These are phyloP conservation scores for Staphylotrichum tortipilum DNA, from an alignment of 495 filamentous ascomycete species.

Conservation along the genomic window DNA sequence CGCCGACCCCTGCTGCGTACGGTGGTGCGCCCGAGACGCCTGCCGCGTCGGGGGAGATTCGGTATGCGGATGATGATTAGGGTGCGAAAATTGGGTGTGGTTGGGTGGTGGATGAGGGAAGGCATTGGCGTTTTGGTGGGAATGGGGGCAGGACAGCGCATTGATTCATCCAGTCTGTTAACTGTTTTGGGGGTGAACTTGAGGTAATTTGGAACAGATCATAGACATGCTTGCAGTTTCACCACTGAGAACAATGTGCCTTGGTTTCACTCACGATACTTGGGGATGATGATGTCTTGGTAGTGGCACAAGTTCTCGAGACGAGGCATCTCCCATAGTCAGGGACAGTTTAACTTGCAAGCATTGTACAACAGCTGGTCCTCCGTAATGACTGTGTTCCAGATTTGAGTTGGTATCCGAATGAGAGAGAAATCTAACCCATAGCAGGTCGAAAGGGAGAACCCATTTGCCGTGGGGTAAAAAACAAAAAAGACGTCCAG, in stretches of 20 bases:
- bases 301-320: no score
- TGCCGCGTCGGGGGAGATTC: conserved; percentile 52
- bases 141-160: not conserved
- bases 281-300: not conserved
- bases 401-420: no score
- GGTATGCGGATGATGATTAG: conserved; percentile 45
- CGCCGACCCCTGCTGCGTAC: conserved; percentile 71
- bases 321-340: no score
- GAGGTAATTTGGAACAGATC: not conserved
- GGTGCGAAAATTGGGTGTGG: not conserved
- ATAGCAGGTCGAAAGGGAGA: no score
- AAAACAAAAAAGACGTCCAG: no score
- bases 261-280: no score
- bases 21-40: conserved; percentile 65
- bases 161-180: not conserved
- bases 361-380: no score
- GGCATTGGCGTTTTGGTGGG: not conserved
- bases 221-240: not conserved
- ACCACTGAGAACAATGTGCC: not conserved
- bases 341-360: no score
- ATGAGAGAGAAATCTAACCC: no score
- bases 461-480: no score
- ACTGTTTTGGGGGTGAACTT: not conserved
- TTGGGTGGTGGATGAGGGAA: not conserved
- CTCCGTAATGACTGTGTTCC: no score